These are phyloP conservation scores for Pseudonitzschia delicatissima DNA, from an alignment of 108 stramenopile species.

Conservation along the genomic window DNA sequence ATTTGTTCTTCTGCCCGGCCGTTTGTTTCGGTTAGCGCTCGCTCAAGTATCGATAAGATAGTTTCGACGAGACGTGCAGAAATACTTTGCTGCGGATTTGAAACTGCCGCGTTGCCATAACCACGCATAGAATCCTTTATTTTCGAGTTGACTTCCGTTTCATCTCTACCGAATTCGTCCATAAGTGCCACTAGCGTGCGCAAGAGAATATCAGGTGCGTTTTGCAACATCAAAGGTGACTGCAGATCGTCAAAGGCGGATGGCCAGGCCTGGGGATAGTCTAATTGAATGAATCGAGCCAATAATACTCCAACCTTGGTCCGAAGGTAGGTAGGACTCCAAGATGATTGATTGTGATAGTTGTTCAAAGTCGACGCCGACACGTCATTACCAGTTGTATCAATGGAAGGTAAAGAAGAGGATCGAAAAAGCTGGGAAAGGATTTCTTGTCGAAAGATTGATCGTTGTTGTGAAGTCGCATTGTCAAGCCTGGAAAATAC, in stretches of 20 bases:
- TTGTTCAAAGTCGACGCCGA: background rate
- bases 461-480: conserved; percentile 21
- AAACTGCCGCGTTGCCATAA: conserved; percentile 7
- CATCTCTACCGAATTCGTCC: conserved; percentile 35
- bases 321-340: conserved; percentile 40
- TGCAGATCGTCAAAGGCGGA: conserved; percentile 47
- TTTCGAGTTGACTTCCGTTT: conserved; percentile 25
- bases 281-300: conserved; percentile 44
- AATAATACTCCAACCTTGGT: conserved; percentile 62
- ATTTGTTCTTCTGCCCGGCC: conserved; percentile 3
- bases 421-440: conserved; percentile 8
- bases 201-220: conserved; percentile 28
- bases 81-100: conserved; percentile 35
- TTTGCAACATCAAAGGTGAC: conserved; percentile 18
- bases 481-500: conserved; percentile 30
- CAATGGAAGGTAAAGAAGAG: background rate
- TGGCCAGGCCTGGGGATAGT: conserved; percentile 44
- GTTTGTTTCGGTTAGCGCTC: conserved; percentile 13
- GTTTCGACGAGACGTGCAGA: conserved; percentile 40
- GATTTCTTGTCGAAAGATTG: conserved; percentile 27
- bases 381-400: background rate
- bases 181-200: conserved; percentile 34
- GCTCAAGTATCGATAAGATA: conserved; percentile 19
- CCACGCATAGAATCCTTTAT: conserved; percentile 44
- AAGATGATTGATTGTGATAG: conserved; percentile 22